These are phyloP conservation scores for Fonsecaea monophora DNA, from an alignment of 2,329 filamentous ascomycete genomes.

Conservation along the genomic window DNA sequence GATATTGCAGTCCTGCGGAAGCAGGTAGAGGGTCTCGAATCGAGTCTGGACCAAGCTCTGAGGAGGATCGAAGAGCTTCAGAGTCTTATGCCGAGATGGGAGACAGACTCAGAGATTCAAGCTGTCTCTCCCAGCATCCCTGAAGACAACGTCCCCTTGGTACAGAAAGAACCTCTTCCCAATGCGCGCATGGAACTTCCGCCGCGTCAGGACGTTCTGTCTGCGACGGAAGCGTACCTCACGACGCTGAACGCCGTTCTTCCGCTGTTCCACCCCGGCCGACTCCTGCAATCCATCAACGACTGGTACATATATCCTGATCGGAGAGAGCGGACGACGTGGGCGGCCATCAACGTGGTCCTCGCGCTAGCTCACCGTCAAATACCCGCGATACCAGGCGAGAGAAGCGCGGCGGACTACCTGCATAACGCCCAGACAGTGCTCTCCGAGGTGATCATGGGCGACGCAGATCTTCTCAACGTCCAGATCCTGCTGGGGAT, in stretches of 20 bases:
- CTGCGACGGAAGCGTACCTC: constrained; percentile 25
- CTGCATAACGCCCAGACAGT: constrained; percentile 43
- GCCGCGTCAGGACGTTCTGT: constrained; percentile 26
- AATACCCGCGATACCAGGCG: constrained; percentile 7
- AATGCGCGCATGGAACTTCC: constrained; percentile 17
- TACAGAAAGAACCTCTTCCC: constrained; percentile 1
- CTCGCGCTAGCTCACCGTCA: constrained; percentile 42
- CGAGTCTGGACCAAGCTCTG: background rate
- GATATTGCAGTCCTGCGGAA: background rate
- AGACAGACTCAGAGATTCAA: background rate
- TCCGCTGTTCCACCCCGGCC: constrained; percentile 29
- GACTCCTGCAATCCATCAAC: constrained; percentile 22
- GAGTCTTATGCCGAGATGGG: background rate
- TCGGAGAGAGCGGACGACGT: constrained; percentile 39
- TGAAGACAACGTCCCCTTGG: constrained; percentile 3
- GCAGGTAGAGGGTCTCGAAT: background rate
- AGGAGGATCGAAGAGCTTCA: constrained; percentile 8
- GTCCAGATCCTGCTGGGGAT: constrained; percentile 45
- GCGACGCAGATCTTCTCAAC: constrained; percentile 42
- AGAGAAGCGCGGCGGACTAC: constrained; percentile 33
- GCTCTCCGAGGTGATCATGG: constrained; percentile 40
- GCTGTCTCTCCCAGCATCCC: constrained; percentile 1
- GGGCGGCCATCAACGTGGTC: constrained; percentile 45
- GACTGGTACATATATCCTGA: constrained; percentile 20
- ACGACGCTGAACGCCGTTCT: constrained; percentile 29